Base-by-base conservation (phyloP, 2,329 filamentous ascomycete species). In the Apiospora kogelbergensis region DNA sequence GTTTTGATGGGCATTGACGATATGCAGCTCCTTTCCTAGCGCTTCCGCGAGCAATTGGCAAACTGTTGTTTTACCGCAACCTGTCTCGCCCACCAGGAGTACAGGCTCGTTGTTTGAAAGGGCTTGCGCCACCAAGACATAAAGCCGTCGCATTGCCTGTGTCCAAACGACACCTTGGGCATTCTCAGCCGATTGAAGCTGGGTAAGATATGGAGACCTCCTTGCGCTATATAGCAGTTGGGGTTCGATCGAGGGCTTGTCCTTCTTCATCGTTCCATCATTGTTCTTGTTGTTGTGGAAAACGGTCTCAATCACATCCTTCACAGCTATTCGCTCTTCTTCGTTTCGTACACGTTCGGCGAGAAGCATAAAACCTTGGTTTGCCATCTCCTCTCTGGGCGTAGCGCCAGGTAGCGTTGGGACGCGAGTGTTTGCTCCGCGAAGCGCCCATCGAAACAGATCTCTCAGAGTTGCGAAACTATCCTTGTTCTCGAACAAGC, bases 1-100 rank as follows among this genome's bases (percentile, higher is more conserved):
- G 73, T 99, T 99, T 74, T 98, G 95, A 80, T 99, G 97, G 2
- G 97, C 96, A 77, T 99, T 99, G 76, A 99, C 91, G 74, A 95
- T 96, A 73, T 95, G 90, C 46, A 99, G 83, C 71, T 93, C 84
- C 75, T 91, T 94, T 20, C 85, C 84, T 71, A 93, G 86, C 4
- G 93, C 91, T 76, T 97, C 92, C 3, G 96, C 94, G 67, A 98
- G 86, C 77, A 97, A 87, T 78, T 99, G 96, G 73, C 94, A 97
- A 7, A 99, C 93, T 2, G 95, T 98, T 0, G 96, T 99, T 82
- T 99, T 99, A 70, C 97, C 96, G 76, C 95, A 98, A 6, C 96
- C 96, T 22, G 96, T 99, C 78, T 99, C 97, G 71, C 96, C 96
- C 15, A 99, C 94, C 6, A 99, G 85, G 24, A 99, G 85, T 3